Conservation (phyloP, 2,329 filamentous ascomycete genomes). For the Pestalotiopsis sp. region DNA sequence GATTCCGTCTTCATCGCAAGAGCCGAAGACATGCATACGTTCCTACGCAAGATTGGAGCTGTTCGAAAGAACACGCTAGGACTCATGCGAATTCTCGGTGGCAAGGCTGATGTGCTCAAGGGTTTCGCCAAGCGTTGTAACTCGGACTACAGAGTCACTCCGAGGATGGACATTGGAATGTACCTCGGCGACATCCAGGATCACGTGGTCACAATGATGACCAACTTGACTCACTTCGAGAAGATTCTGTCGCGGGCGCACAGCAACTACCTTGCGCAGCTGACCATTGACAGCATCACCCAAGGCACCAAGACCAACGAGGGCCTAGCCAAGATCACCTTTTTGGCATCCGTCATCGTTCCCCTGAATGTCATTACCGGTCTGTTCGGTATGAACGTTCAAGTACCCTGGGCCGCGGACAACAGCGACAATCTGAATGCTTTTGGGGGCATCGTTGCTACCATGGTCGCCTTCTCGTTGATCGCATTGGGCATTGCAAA, state of each 20-base stretch:
- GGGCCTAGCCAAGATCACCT: slow-evolving; percentile 91
- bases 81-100: slow-evolving; percentile 87
- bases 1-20: slow-evolving; percentile 93
- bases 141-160: slow-evolving; percentile 93
- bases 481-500: slow-evolving; percentile 49
- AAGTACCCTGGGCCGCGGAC: slow-evolving; percentile 60
- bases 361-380: slow-evolving; percentile 91
- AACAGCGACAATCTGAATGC: slow-evolving; percentile 47
- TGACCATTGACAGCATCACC: slow-evolving; percentile 87
- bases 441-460: slow-evolving; percentile 63
- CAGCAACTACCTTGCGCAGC: slow-evolving; percentile 93
- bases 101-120: slow-evolving; percentile 97
- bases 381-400: slow-evolving; percentile 86
- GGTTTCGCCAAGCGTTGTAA: slow-evolving; percentile 99
- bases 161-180: slow-evolving; percentile 92
- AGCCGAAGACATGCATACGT: slow-evolving; percentile 83
- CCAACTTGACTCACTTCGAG: slow-evolving; percentile 91
- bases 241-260: slow-evolving; percentile 95
- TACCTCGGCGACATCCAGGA: slow-evolving; percentile 98
- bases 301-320: slow-evolving; percentile 88
- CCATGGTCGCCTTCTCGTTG: slow-evolving; percentile 56
- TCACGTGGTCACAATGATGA: slow-evolving; percentile 99
- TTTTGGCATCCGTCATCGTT: slow-evolving; percentile 92
- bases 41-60: slow-evolving; percentile 84
- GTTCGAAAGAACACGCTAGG: slow-evolving; percentile 95